A percentile compares a stretch with the other conserved stretches of the same genome.
phyloP scores from a whole-genome alignment of 305 asterid genomes.

The Solanum hybrid region DNA sequence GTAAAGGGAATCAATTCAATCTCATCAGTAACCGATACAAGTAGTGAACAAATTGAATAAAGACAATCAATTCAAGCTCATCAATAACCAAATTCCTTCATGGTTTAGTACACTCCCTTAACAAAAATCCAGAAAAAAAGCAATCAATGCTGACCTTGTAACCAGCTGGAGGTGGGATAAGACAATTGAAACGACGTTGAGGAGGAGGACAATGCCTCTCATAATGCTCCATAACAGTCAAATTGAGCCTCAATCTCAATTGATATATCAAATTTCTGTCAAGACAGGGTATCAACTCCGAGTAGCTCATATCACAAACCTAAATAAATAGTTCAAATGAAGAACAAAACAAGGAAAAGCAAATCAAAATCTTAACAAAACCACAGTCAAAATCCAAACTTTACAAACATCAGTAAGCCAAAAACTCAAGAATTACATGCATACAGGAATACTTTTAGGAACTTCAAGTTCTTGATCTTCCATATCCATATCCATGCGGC shows the following conservation, averaged over 20 bases:
- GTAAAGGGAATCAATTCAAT: not conserved
- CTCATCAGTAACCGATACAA: not conserved
- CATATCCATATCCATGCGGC: slow-evolving; percentile 36
- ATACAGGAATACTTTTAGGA: slow-evolving; percentile 58
- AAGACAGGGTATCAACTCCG: slow-evolving; percentile 87
- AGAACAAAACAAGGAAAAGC: not conserved
- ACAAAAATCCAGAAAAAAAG: not conserved
- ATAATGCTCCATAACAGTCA: slow-evolving; percentile 93
- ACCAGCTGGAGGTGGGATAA: slow-evolving; percentile 81
- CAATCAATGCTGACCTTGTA: slow-evolving; percentile 60
- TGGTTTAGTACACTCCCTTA: not conserved
- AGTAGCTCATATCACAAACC: slow-evolving; percentile 78
- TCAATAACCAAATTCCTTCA: not conserved
- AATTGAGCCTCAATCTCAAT: slow-evolving; percentile 54
- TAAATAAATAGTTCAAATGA: slow-evolving; percentile 1
- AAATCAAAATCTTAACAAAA: not conserved
- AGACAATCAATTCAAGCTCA: not conserved
- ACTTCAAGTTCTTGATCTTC: slow-evolving; percentile 57
- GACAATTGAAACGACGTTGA: slow-evolving; percentile 73
- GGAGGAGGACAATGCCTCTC: slow-evolving; percentile 89
- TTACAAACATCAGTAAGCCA: not conserved
- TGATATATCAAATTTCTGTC: slow-evolving; percentile 65
- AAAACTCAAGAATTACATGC: slow-evolving; percentile 3
- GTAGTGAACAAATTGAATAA: not conserved
- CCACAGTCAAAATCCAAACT: not conserved